Percentiles rank a stretch among this genome's conserved stretches.
Conservation (phyloP, 2,329 filamentous ascomycete species). For the Alternaria ventricosa region DNA sequence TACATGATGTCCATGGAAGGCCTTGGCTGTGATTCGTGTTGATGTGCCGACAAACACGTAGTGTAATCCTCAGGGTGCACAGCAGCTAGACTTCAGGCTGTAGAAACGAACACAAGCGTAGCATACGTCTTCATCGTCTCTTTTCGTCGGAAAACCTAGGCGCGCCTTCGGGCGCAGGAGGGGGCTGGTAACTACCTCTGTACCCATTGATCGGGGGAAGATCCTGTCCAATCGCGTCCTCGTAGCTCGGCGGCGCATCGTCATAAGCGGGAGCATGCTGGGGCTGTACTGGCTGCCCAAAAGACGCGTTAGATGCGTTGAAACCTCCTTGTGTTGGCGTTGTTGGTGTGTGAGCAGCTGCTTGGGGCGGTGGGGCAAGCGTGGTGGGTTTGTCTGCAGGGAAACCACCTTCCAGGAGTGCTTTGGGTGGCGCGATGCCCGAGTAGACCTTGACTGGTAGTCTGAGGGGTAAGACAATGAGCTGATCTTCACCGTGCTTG, state of each 20-base stretch:
- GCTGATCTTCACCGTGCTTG: conserved; percentile 66
- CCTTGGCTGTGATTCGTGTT: neutral
- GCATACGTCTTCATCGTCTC: conserved; percentile 29
- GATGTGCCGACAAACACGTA: neutral
- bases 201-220: conserved; percentile 76
- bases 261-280: conserved; percentile 59
- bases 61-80: neutral
- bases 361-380: conserved; percentile 20
- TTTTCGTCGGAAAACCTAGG: conserved; percentile 48
- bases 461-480: conserved; percentile 77
- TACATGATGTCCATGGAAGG: neutral
- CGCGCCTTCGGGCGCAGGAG: conserved; percentile 47
- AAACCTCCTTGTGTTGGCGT: conserved; percentile 32
- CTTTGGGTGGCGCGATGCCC: conserved; percentile 80
- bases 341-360: conserved; percentile 31
- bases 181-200: conserved; percentile 68
- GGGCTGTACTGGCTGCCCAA: conserved; percentile 26
- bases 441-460: conserved; percentile 85
- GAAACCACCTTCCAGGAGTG: conserved; percentile 72
- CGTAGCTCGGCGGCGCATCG: conserved; percentile 92
- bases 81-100: neutral
- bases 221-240: conserved; percentile 85
- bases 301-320: conserved; percentile 21
- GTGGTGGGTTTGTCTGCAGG: conserved; percentile 27
- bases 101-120: neutral